Evolutionary conservation across 345 rosid genomes (phyloP).

Genomic region (Euphorbia tirucalli): DNA sequence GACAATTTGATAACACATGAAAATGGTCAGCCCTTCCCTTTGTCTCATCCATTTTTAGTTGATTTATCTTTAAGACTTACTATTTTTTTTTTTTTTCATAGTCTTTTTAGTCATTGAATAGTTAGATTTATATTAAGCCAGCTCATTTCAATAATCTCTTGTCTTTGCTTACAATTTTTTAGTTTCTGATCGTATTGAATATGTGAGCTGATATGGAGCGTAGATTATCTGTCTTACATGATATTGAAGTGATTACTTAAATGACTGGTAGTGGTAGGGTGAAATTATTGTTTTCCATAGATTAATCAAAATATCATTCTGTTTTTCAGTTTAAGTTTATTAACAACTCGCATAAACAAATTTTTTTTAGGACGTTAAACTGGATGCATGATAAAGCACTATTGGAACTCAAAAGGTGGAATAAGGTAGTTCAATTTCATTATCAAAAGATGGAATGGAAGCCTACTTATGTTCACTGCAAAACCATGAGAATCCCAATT

Average conservation of each 20-base stretch:
- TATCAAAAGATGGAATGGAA: too few species aligned
- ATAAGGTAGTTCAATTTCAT: too few species aligned
- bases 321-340: neutral
- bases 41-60: neutral
- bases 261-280: neutral
- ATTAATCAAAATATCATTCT: neutral
- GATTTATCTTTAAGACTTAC: neutral
- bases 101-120: neutral
- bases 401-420: too few species aligned
- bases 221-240: neutral
- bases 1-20: slow-evolving; percentile 51
- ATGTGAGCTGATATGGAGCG: neutral
- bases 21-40: slow-evolving; percentile 51
- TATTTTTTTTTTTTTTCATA: neutral
- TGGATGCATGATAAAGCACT: too few species aligned
- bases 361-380: too few species aligned
- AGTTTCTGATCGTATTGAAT: neutral
- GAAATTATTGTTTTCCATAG: neutral
- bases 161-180: neutral
- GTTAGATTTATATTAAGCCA: neutral
- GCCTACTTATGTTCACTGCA: too few species aligned
- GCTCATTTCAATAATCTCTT: neutral
- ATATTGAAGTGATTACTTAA: neutral
- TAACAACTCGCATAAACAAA: neutral
- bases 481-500: neutral